phyloP scores from a whole-genome alignment of 257 asterid species.

The Fraxinus pennsylvanica region DNA sequence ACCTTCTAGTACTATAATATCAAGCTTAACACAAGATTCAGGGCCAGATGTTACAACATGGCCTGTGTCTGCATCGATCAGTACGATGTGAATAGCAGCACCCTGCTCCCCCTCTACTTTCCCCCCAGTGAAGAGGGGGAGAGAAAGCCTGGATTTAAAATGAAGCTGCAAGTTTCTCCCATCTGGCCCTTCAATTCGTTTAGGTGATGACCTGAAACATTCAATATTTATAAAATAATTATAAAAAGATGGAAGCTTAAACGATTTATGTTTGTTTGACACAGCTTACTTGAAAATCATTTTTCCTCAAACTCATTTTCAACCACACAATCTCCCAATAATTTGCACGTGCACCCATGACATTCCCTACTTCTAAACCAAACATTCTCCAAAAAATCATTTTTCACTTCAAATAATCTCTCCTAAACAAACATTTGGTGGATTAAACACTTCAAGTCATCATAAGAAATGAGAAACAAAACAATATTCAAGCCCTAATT shows the following conservation, averaged over 20 bases:
- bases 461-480: conserved; percentile 13
- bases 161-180: conserved; percentile 92
- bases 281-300: too few species aligned
- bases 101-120: conserved; percentile 99
- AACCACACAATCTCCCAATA: too few species aligned
- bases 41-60: conserved; percentile 83
- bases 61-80: conserved; percentile 71
- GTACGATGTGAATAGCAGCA: conserved; percentile 80
- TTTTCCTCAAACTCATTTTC: too few species aligned
- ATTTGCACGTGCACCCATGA: too few species aligned
- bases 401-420: too few species aligned
- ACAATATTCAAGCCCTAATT: background rate
- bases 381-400: too few species aligned
- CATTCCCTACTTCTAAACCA: too few species aligned
- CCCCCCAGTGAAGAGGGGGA: conserved; percentile 96
- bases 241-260: conserved; percentile 16
- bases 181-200: conserved; percentile 85
- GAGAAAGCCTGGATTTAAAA: conserved; percentile 77
- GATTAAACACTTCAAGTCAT: conserved; percentile 2
- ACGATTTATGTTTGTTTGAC: too few species aligned
- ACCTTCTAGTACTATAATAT: conserved; percentile 88
- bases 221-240: conserved; percentile 30
- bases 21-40: conserved; percentile 83
- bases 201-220: conserved; percentile 79
- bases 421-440: conserved; percentile 2